phyloP scores from a whole-genome alignment of 371 early-diverging fungal genomes.

The Haplosporangium sp. region DNA sequence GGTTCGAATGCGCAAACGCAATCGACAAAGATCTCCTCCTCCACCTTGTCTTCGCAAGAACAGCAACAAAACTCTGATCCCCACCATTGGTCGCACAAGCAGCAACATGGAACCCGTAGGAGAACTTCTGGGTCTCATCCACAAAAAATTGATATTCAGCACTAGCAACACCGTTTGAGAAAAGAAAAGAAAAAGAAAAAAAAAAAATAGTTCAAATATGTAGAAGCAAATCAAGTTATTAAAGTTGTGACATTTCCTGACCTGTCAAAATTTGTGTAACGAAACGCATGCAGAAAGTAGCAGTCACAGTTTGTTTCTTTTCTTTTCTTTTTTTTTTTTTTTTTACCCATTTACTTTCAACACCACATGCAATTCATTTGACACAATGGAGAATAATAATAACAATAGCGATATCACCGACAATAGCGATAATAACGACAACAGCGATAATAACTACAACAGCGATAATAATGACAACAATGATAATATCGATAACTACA shows the following conservation, averaged over 20 bases:
- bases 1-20: background rate
- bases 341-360: background rate
- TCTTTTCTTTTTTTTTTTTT: background rate
- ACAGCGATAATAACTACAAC: background rate
- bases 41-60: too few species aligned
- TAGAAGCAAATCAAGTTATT: too few species aligned
- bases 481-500: background rate
- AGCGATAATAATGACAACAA: background rate
- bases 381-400: background rate
- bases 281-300: background rate
- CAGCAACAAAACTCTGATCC: background rate
- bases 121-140: slow-evolving; percentile 46
- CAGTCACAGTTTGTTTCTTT: background rate
- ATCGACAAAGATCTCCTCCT: background rate
- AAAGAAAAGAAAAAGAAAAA: slow-evolving; percentile 3
- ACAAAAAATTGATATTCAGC: slow-evolving; percentile 33
- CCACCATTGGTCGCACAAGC: slow-evolving; percentile 15
- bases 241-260: too few species aligned
- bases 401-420: background rate
- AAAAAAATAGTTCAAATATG: background rate
- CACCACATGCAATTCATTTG: too few species aligned
- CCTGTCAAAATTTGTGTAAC: too few species aligned
- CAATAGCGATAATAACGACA: background rate
- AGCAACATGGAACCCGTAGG: slow-evolving; percentile 24
- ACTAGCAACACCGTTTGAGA: slow-evolving; percentile 6